These are phyloP conservation scores for Ilex aquifolium DNA, from an alignment of 257 asterid species.

Conservation along the genomic window DNA sequence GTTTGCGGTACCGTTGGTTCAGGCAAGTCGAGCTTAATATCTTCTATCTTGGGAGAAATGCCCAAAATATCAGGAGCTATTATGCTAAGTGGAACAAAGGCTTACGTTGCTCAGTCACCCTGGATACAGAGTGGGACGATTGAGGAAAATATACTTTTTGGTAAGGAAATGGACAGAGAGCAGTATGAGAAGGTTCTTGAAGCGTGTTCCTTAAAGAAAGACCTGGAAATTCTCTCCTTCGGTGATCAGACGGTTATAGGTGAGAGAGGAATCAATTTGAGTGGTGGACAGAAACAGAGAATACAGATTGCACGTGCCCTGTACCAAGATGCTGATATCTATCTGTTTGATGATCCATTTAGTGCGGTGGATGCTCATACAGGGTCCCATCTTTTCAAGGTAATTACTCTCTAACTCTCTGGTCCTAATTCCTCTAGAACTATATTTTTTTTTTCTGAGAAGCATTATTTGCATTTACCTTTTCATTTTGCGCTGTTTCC, in stretches of 20 bases:
- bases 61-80: slow-evolving; percentile 64
- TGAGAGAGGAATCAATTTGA: slow-evolving; percentile 87
- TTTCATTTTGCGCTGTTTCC: neutral
- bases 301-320: slow-evolving; percentile 88
- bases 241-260: slow-evolving; percentile 91
- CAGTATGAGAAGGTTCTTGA: slow-evolving; percentile 59
- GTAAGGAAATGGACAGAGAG: slow-evolving; percentile 63
- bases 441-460: no score
- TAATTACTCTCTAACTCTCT: slow-evolving; percentile 24
- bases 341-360: slow-evolving; percentile 84
- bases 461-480: no score
- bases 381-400: slow-evolving; percentile 77
- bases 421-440: neutral
- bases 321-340: slow-evolving; percentile 76
- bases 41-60: slow-evolving; percentile 72
- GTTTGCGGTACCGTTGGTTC: slow-evolving; percentile 92
- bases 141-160: slow-evolving; percentile 78
- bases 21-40: slow-evolving; percentile 88
- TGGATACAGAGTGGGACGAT: slow-evolving; percentile 93
- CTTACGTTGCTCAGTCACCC: slow-evolving; percentile 80
- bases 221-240: slow-evolving; percentile 62
- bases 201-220: slow-evolving; percentile 73
- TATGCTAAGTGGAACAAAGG: slow-evolving; percentile 53
- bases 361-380: slow-evolving; percentile 98
- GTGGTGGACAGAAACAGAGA: slow-evolving; percentile 92